phyloP scores from a whole-genome alignment of 805 yeast species.

The Saturnispora gosingensis region DNA sequence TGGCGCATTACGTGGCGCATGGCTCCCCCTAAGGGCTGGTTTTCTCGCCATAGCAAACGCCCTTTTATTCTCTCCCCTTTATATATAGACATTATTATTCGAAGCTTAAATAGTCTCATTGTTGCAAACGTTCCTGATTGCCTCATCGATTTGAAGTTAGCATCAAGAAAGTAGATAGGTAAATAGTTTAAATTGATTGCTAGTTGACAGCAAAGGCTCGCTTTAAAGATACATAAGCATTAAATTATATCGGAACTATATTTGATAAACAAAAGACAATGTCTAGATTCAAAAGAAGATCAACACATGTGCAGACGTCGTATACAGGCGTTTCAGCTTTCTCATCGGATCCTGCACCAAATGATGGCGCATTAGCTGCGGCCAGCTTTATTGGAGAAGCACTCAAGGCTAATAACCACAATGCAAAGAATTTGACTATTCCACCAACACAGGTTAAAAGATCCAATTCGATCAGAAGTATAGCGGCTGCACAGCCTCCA shows the following conservation, averaged over 20 bases:
- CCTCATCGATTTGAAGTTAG: neutral
- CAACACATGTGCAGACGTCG: slow-evolving; percentile 9
- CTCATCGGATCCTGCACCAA: slow-evolving; percentile 21
- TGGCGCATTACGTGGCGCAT: slow-evolving; percentile 1
- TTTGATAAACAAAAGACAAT: neutral
- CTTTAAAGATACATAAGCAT: neutral
- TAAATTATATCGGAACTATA: neutral
- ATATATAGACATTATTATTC: neutral
- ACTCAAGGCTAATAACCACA: slow-evolving; percentile 29
- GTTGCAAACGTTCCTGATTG: neutral
- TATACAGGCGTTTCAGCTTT: slow-evolving; percentile 16
- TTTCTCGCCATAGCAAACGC: neutral
- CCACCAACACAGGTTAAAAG: slow-evolving; percentile 23
- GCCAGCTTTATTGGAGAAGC: slow-evolving; percentile 49
- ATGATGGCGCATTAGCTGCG: slow-evolving; percentile 53
- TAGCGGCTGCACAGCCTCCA: slow-evolving; percentile 15
- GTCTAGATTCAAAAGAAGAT: neutral
- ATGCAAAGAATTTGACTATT: slow-evolving; percentile 24
- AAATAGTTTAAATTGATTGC: neutral
- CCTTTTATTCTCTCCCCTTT: neutral
- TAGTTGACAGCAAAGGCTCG: neutral
- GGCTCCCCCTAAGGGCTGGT: neutral
- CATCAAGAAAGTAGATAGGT: neutral
- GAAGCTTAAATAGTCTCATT: neutral
- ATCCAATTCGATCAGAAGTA: slow-evolving; percentile 17